Evolutionary conservation across 768 basidiomycete species (phyloP), one percentile per base, ranked within the genome.

Genomic region (Cystofilobasidium ferigula): DNA sequence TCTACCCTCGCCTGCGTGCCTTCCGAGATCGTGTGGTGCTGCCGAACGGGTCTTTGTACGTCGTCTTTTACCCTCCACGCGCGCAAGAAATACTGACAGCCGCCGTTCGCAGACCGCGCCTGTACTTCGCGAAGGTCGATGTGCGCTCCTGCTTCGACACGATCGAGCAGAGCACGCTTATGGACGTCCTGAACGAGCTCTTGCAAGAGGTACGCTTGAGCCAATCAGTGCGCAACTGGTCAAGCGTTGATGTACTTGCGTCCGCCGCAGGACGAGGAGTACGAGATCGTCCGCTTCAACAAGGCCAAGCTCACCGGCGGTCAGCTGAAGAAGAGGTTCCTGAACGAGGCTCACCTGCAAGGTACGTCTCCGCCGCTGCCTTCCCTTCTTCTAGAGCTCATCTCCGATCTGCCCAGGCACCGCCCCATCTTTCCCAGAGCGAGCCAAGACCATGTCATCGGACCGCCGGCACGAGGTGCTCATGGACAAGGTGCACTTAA

Each of bases 71-170:
- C 24, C 22, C 24, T 35, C 14, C 26, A 18, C 22, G 24, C 24
- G 22, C 28, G 10, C 40, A 6, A 24, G 10, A 45, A 16, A 28
- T 28, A 4, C 18, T 43, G 28, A 9, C 43, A 24, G 48, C 48
- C n/a, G 9, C 26, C 30, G 26, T 43, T 4, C 13, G 9, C 60
- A 94, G 93, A 42, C 90, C 93, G 0, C 84, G 84, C 69, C 76
- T 98, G 8, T 98, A 92, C 76, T 94, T 99, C 71, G 93, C 92
- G 59, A 99, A 99, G 75, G 83, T 95, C 30, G 95, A 99, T 73
- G 91, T 98, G 22, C 87, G 87, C 68, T 86, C 94, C 9, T 95
- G 92, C 71, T 99, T 97, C 78, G 95, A 99, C 76, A 90, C 88
- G 0, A 98, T 98, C 65, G 85, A 90, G 38, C 95, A 98, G 75